Percentiles rank a stretch among this genome's conserved stretches.
phyloP scores from a whole-genome alignment of 225 moss, liverwort and hornwort genomes.

The Rhytidiadelphus loreus region DNA sequence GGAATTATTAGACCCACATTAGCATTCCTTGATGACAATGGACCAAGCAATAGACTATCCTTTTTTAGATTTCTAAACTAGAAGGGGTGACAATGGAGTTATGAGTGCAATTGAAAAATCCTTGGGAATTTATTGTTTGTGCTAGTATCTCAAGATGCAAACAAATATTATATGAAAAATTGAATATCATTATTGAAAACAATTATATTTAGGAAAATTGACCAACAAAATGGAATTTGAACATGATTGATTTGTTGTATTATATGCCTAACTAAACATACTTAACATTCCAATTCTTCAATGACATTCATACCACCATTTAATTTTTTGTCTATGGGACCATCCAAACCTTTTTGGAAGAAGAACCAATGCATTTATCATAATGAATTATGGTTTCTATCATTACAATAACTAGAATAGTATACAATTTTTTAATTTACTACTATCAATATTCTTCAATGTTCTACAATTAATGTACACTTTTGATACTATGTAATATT shows the following conservation, averaged over 20 bases:
- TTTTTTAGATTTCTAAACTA: too few relatives aligned
- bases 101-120: too few relatives aligned
- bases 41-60: neutral
- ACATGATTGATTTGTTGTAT: fast-evolving
- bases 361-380: neutral
- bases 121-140: neutral
- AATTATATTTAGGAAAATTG: neutral
- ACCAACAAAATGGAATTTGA: neutral
- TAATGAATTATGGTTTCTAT: neutral
- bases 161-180: neutral
- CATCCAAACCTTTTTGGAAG: neutral
- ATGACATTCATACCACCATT: fast-evolving
- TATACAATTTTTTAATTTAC: neutral
- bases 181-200: neutral
- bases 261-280: too few relatives aligned
- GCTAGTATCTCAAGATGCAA: neutral
- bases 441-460: neutral
- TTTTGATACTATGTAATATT: neutral
- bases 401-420: neutral
- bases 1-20: neutral
- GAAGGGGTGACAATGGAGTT: fast-evolving
- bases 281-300: neutral
- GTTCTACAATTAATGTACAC: fast-evolving
- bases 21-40: neutral
- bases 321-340: neutral